Conservation (phyloP, 306 rosid species). For the Echinosophora koreensis region DNA sequence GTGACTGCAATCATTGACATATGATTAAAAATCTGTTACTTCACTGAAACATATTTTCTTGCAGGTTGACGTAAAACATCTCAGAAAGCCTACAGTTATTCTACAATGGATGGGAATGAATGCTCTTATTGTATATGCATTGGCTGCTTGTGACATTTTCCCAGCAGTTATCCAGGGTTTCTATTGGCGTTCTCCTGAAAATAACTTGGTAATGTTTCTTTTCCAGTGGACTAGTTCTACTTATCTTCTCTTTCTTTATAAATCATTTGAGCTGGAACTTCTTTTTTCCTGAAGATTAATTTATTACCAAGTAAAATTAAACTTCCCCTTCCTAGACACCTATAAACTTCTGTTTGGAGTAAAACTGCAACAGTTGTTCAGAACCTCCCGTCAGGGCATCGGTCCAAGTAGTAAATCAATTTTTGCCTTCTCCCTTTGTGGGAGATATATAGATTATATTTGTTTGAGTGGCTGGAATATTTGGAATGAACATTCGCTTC, state of each 20-base stretch:
- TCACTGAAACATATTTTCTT: slow-evolving; percentile 37
- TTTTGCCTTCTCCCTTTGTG: neutral
- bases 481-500: slow-evolving; percentile 3
- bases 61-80: slow-evolving; percentile 69
- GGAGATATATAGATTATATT: neutral
- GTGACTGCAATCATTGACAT: slow-evolving; percentile 15
- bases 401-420: neutral
- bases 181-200: slow-evolving; percentile 78
- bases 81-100: slow-evolving; percentile 65
- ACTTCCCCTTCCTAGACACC: slow-evolving; percentile 30
- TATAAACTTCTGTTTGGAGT: neutral
- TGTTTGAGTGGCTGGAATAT: neutral
- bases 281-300: slow-evolving; percentile 11
- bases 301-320: slow-evolving; percentile 2
- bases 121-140: slow-evolving; percentile 72
- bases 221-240: slow-evolving; percentile 10
- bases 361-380: neutral
- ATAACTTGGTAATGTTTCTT: slow-evolving; percentile 68
- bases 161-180: slow-evolving; percentile 77
- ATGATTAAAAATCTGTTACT: slow-evolving; percentile 36
- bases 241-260: slow-evolving; percentile 1
- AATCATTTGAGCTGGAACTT: neutral
- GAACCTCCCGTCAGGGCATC: slow-evolving; percentile 3
- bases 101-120: slow-evolving; percentile 88
- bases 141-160: slow-evolving; percentile 81